Base-by-base conservation (phyloP, 148 eudicot species). In the Pouteria glomerata region DNA sequence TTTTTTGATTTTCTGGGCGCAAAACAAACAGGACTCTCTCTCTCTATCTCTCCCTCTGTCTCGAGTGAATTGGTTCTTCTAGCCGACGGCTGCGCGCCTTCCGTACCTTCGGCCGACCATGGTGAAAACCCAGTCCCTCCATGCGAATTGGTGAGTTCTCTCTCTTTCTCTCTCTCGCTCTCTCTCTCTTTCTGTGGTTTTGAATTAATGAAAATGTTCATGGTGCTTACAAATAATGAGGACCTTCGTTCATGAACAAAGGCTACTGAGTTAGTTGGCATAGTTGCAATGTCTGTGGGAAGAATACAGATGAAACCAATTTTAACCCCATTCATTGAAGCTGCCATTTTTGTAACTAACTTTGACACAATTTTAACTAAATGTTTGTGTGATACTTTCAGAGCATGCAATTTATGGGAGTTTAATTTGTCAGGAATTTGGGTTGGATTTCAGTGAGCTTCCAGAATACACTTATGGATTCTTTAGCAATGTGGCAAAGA, bases 401-500 rank as follows among this genome's bases (percentile, higher is more conserved):
- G 6, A 29, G 33, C 27, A 35, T 48, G 52, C 73, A 45, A 73
- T 61, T 59, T 23, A 73, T 27, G 66, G 53, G 47, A 68, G 63
- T 62, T 66, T 73, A 3, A 45, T 39, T 60, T 73, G 44, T 69
- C 82, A 95, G 98, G 98, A 97, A 67, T 95, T 84, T 77, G 85
- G 76, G 24, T 77, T 95, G 85, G 98, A 91, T 63, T 91, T 69
- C 79, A 95, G 97, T 78, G 98, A 95, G 80, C 93, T 95, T 78
- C 93, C 97, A 63, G 96, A 95, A 82, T 91, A 95, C 73, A 88
- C 97, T 75, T 93, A 95, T 76, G 98, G 98, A 66, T 91, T 95
- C 81, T 91, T 95, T 84, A 95, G 98, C 90, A 95, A 91, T 68
- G 86, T 91, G 56, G 92, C 96, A 55, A 97, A 95, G 79, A 88